Conservation (phyloP, 148 eudicot species). For the Hydrangea macrophylla region DNA sequence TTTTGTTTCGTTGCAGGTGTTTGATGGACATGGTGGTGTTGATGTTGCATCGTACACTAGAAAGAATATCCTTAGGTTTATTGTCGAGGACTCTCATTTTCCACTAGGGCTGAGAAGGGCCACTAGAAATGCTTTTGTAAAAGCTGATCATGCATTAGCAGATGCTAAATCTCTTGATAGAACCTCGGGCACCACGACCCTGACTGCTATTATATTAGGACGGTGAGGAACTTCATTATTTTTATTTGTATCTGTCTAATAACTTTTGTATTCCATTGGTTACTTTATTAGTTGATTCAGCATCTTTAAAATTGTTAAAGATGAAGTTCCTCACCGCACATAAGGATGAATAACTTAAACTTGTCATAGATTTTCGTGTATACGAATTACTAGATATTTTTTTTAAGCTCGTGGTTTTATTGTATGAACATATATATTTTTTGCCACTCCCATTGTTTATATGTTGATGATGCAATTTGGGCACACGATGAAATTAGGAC, state of each 20-base stretch:
- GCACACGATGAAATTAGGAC: too few relatives aligned
- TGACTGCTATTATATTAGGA: slow-evolving; percentile 55
- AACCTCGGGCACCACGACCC: slow-evolving; percentile 68
- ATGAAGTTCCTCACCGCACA: too few relatives aligned
- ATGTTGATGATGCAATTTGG: too few relatives aligned
- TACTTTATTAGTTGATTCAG: too few relatives aligned
- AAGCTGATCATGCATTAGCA: slow-evolving; percentile 60
- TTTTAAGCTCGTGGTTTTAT: too few relatives aligned
- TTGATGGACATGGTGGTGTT: slow-evolving; percentile 75
- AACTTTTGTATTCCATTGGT: neutral
- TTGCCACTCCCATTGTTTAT: too few relatives aligned
- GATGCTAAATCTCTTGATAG: slow-evolving; percentile 48
- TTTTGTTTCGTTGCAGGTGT: slow-evolving; percentile 42
- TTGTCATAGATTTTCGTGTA: too few relatives aligned
- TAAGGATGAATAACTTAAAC: too few relatives aligned
- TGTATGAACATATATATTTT: too few relatives aligned
- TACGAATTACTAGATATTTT: too few relatives aligned
- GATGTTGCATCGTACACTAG: slow-evolving; percentile 60
- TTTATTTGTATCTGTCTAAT: neutral
- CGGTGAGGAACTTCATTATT: slow-evolving; percentile 35
- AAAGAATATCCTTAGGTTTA: slow-evolving; percentile 52
- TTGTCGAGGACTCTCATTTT: slow-evolving; percentile 50
- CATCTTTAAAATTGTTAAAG: too few relatives aligned
- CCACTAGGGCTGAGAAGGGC: slow-evolving; percentile 45
- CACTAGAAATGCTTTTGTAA: slow-evolving; percentile 59